Conservation (phyloP, 2,329 filamentous ascomycete species). For the Xylariaceae sp. region DNA sequence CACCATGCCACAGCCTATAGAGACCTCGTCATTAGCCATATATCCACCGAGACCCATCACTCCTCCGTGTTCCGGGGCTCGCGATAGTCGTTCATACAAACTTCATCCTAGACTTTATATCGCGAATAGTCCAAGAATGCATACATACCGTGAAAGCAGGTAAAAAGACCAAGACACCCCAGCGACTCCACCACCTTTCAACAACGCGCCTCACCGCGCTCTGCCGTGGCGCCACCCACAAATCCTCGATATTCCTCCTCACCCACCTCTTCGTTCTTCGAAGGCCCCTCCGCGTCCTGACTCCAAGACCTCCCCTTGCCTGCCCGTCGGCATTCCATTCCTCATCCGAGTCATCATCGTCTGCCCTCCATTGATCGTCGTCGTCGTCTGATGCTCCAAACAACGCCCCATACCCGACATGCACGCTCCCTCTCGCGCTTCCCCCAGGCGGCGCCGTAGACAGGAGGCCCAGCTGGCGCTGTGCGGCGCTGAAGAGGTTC, state of each 20-base stretch:
- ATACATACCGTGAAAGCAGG: slow-evolving; percentile 58
- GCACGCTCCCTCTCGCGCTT: slow-evolving; percentile 45
- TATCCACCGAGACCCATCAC: too few species aligned
- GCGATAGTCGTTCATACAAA: too few species aligned
- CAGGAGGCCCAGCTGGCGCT: slow-evolving; percentile 31
- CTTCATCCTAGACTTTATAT: too few species aligned
- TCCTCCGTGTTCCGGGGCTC: too few species aligned
- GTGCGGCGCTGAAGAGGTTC: slow-evolving; percentile 14
- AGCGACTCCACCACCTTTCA: slow-evolving; percentile 60
- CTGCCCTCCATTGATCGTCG: slow-evolving; percentile 28
- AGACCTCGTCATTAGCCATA: too few species aligned
- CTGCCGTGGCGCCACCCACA: slow-evolving; percentile 60
- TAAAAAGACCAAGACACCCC: slow-evolving; percentile 55
- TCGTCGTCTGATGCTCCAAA: slow-evolving; percentile 38
- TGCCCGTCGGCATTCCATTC: slow-evolving; percentile 22
- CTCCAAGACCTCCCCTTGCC: slow-evolving; percentile 20
- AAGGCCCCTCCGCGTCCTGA: slow-evolving; percentile 5
- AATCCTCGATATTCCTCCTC: slow-evolving; percentile 37
- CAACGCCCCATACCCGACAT: slow-evolving; percentile 53
- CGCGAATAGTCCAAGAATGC: too few species aligned
- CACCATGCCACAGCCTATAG: slow-evolving; percentile 59
- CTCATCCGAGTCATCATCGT: slow-evolving; percentile 15
- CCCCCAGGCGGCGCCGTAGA: slow-evolving; percentile 22
- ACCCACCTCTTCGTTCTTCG: background rate
- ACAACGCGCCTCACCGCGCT: slow-evolving; percentile 54